phyloP scores from a whole-genome alignment of 78 protist genomes.

The Mantamonas sphyraenae region DNA sequence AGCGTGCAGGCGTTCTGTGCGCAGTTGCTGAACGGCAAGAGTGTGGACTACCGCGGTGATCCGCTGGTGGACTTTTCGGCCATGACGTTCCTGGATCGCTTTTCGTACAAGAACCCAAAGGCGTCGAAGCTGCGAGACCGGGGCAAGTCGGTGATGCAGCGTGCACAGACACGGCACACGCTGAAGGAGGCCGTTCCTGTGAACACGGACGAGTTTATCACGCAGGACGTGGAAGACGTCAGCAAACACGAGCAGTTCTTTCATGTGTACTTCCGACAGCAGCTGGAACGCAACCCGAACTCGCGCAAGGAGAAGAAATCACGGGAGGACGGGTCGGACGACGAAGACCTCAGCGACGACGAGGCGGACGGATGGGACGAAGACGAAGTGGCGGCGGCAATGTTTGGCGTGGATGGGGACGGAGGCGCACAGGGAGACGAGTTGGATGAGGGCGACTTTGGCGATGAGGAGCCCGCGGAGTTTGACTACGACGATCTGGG shows the following conservation, averaged over 20 bases:
- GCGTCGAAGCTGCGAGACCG: background rate
- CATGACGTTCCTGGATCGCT: constrained; percentile 27
- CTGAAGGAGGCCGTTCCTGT: background rate
- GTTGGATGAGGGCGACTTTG: no score
- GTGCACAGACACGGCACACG: background rate
- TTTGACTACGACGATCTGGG: no score
- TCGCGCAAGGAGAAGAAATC: no score
- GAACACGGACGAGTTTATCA: background rate
- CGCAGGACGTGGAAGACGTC: background rate
- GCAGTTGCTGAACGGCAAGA: constrained; percentile 4
- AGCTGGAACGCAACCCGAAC: no score
- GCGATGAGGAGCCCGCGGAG: no score
- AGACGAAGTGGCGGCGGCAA: no score
- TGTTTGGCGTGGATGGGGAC: no score
- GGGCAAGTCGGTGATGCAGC: constrained; percentile 15
- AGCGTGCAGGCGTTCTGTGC: constrained; percentile 26
- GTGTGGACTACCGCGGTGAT: constrained; percentile 34
- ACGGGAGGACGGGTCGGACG: no score
- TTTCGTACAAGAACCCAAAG: no score
- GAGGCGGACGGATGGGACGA: no score
- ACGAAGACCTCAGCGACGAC: no score
- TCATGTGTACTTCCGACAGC: background rate
- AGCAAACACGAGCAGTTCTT: constrained; percentile 23
- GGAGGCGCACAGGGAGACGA: no score
- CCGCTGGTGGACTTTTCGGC: constrained; percentile 46